phyloP scores from a whole-genome alignment of 2,329 filamentous ascomycete genomes.

The Trichoderma aggressivum region DNA sequence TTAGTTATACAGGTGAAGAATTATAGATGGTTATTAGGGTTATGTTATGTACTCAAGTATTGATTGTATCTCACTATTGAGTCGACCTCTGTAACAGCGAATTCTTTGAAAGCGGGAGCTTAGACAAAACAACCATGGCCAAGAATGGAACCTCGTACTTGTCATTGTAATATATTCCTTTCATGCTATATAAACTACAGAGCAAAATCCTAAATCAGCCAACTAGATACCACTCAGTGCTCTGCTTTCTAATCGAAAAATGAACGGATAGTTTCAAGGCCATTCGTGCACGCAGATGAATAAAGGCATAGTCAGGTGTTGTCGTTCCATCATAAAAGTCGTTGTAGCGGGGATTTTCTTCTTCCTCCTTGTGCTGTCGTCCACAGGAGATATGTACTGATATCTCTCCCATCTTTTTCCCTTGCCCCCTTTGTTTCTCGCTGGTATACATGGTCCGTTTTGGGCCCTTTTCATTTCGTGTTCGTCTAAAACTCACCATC shows the following conservation, averaged over 20 bases:
- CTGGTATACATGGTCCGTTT: constrained; percentile 19
- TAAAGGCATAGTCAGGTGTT: constrained; percentile 29
- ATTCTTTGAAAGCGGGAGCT: no score
- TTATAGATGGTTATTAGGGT: neutral
- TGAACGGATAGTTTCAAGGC: constrained; percentile 10
- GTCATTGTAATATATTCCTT: neutral
- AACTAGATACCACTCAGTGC: constrained; percentile 1
- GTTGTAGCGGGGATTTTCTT: constrained; percentile 35
- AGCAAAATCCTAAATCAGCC: constrained; percentile 12
- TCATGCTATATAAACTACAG: neutral
- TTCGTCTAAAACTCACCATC: constrained; percentile 55
- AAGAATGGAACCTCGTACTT: neutral
- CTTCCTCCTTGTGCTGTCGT: constrained; percentile 28
- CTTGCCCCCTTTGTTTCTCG: constrained; percentile 23
- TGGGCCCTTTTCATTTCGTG: neutral
- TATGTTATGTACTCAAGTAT: neutral
- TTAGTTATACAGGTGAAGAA: neutral
- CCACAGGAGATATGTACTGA: neutral
- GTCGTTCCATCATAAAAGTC: constrained; percentile 38
- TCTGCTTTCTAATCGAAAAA: constrained; percentile 8
- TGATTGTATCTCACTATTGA: neutral
- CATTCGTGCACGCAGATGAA: constrained; percentile 10
- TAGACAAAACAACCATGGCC: neutral
- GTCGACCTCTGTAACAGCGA: neutral
- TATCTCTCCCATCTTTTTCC: neutral